Evolutionary conservation across 179 eudicot genomes (phyloP).

Genomic region (Camellia oleifera): DNA sequence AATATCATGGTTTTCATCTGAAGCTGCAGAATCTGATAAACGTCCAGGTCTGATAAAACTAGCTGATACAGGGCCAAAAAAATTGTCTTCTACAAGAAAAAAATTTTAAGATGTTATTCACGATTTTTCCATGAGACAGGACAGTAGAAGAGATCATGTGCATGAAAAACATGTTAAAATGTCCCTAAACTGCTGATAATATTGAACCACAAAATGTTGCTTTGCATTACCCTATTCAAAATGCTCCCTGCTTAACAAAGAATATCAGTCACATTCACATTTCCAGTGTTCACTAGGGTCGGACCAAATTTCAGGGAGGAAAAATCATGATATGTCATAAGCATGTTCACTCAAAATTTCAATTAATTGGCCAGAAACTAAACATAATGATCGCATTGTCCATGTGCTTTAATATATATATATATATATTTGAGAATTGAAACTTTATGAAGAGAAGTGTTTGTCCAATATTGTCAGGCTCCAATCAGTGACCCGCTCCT

Average conservation of each 20-base stretch:
- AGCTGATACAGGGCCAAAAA: conserved; percentile 90
- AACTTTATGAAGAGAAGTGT: too few species aligned
- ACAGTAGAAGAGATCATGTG: background rate
- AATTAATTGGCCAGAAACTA: background rate
- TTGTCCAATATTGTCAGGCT: background rate
- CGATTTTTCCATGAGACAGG: background rate
- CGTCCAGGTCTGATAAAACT: conserved; percentile 75
- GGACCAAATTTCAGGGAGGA: background rate
- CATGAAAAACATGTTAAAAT: background rate
- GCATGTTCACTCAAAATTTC: background rate
- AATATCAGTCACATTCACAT: too few species aligned
- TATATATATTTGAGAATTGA: too few species aligned
- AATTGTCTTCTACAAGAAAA: conserved; percentile 62
- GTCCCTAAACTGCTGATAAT: conserved; percentile 1
- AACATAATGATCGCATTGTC: background rate
- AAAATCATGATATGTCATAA: background rate
- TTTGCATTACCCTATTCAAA: background rate
- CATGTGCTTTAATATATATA: background rate
- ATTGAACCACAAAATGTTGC: background rate
- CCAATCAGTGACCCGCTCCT: background rate
- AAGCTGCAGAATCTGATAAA: conserved; percentile 69
- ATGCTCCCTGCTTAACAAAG: too few species aligned
- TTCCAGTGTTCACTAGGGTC: background rate
- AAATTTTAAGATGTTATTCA: conserved; percentile 16
- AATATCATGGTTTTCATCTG: conserved; percentile 75